Evolutionary conservation across 2,329 filamentous ascomycete genomes (phyloP).

Genomic region (Fusarium palustre): DNA sequence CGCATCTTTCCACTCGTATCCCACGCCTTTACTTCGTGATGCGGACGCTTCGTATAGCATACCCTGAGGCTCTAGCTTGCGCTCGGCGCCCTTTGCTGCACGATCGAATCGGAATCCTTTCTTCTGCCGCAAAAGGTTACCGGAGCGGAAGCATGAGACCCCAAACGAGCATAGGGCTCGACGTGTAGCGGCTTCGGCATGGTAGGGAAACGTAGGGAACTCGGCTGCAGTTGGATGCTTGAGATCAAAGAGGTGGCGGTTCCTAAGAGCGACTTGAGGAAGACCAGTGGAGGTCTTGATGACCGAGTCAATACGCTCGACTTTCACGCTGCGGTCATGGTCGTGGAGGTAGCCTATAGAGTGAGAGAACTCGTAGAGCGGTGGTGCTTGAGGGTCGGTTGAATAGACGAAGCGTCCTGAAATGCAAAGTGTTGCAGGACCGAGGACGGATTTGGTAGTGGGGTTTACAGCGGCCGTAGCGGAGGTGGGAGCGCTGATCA

Average conservation of each 20-base stretch:
- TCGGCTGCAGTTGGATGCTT: constrained; percentile 48
- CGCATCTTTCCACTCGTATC: constrained; percentile 51
- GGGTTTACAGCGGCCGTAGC: constrained; percentile 13
- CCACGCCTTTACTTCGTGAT: constrained; percentile 43
- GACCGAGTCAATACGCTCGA: constrained; percentile 50
- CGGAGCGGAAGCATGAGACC: constrained; percentile 43
- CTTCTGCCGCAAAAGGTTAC: constrained; percentile 36
- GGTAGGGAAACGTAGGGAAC: constrained; percentile 49
- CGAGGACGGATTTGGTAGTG: constrained; percentile 31
- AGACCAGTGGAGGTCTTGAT: constrained; percentile 41
- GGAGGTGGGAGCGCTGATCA: constrained; percentile 12
- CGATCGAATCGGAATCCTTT: constrained; percentile 49
- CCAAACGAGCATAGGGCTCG: constrained; percentile 49
- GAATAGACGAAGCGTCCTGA: constrained; percentile 53
- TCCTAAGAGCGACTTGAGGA: constrained; percentile 46
- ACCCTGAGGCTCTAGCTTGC: constrained; percentile 37
- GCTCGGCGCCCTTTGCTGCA: constrained; percentile 44
- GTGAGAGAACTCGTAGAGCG: constrained; percentile 54
- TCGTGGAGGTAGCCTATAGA: constrained; percentile 50
- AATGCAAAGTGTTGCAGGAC: constrained; percentile 51
- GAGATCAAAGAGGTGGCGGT: constrained; percentile 52
- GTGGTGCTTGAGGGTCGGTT: constrained; percentile 44
- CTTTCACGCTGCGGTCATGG: constrained; percentile 47
- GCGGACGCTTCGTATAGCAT: constrained; percentile 49
- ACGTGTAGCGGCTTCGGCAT: constrained; percentile 50